These are phyloP conservation scores for Suillus tomentosus DNA, from an alignment of 768 basidiomycete genomes.

Conservation along the genomic window DNA sequence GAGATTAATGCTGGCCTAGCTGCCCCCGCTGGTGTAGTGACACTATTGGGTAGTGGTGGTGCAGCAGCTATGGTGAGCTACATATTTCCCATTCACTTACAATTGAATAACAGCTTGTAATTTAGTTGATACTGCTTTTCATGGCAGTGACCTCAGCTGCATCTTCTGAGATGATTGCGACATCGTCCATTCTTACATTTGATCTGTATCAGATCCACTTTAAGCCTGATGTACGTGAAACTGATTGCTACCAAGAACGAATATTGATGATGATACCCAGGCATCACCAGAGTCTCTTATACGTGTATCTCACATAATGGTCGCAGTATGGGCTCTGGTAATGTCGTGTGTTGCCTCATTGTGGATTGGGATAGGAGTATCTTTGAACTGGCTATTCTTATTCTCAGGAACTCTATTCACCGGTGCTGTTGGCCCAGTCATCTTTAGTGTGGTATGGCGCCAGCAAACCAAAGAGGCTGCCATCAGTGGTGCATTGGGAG, in stretches of 20 bases:
- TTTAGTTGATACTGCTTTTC: slow-evolving; percentile 35
- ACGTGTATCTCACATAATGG: slow-evolving; percentile 29
- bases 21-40: slow-evolving; percentile 35
- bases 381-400: slow-evolving; percentile 22
- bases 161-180: slow-evolving; percentile 39
- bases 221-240: slow-evolving; percentile 21
- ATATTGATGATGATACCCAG: slow-evolving; percentile 1
- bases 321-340: slow-evolving; percentile 25
- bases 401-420: slow-evolving; percentile 24
- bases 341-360: slow-evolving; percentile 29
- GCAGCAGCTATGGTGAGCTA: slow-evolving; percentile 36
- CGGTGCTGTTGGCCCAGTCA: slow-evolving; percentile 35
- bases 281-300: slow-evolving; percentile 25
- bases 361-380: slow-evolving; percentile 29
- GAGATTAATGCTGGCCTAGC: slow-evolving; percentile 39
- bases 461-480: slow-evolving; percentile 43
- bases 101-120: background rate
- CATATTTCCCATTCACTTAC: background rate
- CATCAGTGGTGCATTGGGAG: slow-evolving; percentile 41
- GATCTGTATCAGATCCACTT: slow-evolving; percentile 37
- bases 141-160: slow-evolving; percentile 38
- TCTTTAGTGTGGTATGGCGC: slow-evolving; percentile 27
- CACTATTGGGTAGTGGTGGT: slow-evolving; percentile 38
- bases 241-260: background rate
- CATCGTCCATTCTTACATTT: slow-evolving; percentile 37